These are phyloP conservation scores for Claviceps pazoutovae DNA, from an alignment of 2,329 filamentous ascomycete genomes.

Conservation along the genomic window DNA sequence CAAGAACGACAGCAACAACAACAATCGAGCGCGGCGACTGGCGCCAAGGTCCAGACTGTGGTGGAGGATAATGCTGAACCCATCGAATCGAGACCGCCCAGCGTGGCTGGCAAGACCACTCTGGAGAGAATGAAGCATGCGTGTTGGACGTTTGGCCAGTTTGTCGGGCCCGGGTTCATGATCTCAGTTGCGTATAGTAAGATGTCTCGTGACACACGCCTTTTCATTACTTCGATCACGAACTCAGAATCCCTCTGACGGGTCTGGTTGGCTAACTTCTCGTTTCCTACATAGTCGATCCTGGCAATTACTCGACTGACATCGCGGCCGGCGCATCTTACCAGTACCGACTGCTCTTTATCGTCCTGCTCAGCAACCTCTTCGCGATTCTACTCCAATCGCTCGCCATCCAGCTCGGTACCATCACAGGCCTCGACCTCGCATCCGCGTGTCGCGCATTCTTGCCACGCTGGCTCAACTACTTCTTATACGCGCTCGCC, in stretches of 20 bases:
- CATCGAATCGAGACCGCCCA: neutral
- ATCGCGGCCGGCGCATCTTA: constrained; percentile 54
- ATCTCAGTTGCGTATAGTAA: constrained; percentile 44
- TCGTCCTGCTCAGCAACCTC: constrained; percentile 54
- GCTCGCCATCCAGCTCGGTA: constrained; percentile 54
- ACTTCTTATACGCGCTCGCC: constrained; percentile 45
- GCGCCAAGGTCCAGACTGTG: neutral
- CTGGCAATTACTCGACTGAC: constrained; percentile 57
- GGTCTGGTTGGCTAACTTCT: neutral
- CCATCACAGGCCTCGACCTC: constrained; percentile 53
- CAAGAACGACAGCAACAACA: neutral
- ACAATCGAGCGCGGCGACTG: neutral
- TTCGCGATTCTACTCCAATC: constrained; percentile 59
- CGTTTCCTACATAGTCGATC: constrained; percentile 29
- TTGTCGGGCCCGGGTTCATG: constrained; percentile 56
- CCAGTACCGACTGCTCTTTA: constrained; percentile 51
- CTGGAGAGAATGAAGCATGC: constrained; percentile 9
- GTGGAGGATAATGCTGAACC: neutral
- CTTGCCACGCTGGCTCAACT: constrained; percentile 51
- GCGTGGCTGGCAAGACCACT: neutral
- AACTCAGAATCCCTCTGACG: neutral
- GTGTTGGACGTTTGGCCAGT: constrained; percentile 19
- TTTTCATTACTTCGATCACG: neutral
- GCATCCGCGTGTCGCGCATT: constrained; percentile 52
- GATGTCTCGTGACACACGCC: constrained; percentile 7